These are phyloP conservation scores for Stagonosporopsis chrysanthemi DNA, from an alignment of 2,329 filamentous ascomycete species.

Conservation along the genomic window DNA sequence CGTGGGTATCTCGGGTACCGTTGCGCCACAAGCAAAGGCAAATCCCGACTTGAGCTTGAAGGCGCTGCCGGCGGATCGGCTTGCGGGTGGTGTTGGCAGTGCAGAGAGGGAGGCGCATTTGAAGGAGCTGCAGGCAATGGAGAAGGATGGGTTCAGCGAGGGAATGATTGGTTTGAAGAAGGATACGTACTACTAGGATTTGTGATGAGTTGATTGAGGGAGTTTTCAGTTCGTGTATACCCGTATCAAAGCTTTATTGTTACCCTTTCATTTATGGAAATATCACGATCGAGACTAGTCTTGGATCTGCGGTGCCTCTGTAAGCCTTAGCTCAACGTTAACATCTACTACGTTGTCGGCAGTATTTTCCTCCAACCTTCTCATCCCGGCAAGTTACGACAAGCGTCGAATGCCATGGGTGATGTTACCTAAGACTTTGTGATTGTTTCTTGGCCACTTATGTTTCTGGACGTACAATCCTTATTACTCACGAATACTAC, in stretches of 20 bases:
- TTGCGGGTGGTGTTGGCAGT: slow-evolving; percentile 38
- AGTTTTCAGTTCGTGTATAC: slow-evolving; percentile 18
- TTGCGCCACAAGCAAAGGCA: slow-evolving; percentile 15
- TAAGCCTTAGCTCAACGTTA: background rate
- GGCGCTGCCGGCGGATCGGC: slow-evolving; percentile 15
- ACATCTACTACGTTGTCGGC: background rate
- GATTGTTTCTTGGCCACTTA: background rate
- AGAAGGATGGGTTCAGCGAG: slow-evolving; percentile 35
- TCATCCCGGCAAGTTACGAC: background rate
- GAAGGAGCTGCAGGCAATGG: slow-evolving; percentile 33
- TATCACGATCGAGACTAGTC: background rate
- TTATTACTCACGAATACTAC: background rate
- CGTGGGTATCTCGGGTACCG: slow-evolving; percentile 1
- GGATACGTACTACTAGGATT: slow-evolving; percentile 34
- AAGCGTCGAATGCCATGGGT: background rate
- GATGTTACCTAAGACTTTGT: background rate
- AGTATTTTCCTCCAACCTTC: background rate
- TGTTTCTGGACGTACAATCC: background rate
- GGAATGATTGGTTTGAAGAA: slow-evolving; percentile 46
- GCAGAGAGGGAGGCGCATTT: slow-evolving; percentile 28
- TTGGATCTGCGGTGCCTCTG: background rate
- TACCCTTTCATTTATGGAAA: background rate
- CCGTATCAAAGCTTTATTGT: slow-evolving; percentile 13
- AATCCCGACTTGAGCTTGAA: slow-evolving; percentile 3
- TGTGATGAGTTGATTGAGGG: background rate